These are phyloP conservation scores for Lanmaoa pseudosensibilis DNA, from an alignment of 768 basidiomycete species.

Conservation along the genomic window DNA sequence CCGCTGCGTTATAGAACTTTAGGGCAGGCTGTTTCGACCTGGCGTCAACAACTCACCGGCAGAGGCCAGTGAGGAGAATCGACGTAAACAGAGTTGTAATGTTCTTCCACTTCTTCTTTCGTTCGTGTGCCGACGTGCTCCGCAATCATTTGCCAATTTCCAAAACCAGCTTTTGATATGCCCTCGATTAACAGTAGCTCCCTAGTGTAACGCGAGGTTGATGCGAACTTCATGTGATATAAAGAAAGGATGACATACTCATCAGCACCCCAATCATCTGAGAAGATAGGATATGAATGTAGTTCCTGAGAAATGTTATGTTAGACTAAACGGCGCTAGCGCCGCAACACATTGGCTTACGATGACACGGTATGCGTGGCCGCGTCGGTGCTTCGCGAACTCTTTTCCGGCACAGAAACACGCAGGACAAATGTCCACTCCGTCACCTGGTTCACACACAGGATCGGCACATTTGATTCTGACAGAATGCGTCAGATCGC, in stretches of 20 bases:
- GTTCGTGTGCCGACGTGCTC: slow-evolving; percentile 93
- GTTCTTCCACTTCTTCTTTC: slow-evolving; percentile 89
- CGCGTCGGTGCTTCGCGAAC: slow-evolving; percentile 78
- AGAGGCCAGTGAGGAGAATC: slow-evolving; percentile 76
- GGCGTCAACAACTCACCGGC: slow-evolving; percentile 54
- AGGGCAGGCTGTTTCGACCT: slow-evolving; percentile 1
- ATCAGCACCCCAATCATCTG: slow-evolving; percentile 96
- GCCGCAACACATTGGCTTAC: slow-evolving; percentile 42
- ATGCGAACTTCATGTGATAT: not conserved
- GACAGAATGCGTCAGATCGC: slow-evolving; percentile 94
- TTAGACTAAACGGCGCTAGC: slow-evolving; percentile 1
- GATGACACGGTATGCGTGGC: slow-evolving; percentile 90
- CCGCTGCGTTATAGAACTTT: slow-evolving; percentile 8
- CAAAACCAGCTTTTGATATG: slow-evolving; percentile 81
- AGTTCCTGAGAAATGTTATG: slow-evolving; percentile 61
- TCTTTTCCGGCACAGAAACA: slow-evolving; percentile 95
- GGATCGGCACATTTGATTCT: slow-evolving; percentile 94
- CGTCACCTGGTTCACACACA: slow-evolving; percentile 68
- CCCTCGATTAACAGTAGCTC: slow-evolving; percentile 90
- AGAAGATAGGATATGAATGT: slow-evolving; percentile 95
- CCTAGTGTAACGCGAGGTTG: slow-evolving; percentile 40
- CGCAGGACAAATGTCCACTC: slow-evolving; percentile 88
- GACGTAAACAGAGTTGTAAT: slow-evolving; percentile 83
- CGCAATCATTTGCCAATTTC: slow-evolving; percentile 96
- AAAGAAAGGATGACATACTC: slow-evolving; percentile 56